Evolutionary conservation across 768 basidiomycete species (phyloP).

Genomic region (Mrakia frigida): DNA sequence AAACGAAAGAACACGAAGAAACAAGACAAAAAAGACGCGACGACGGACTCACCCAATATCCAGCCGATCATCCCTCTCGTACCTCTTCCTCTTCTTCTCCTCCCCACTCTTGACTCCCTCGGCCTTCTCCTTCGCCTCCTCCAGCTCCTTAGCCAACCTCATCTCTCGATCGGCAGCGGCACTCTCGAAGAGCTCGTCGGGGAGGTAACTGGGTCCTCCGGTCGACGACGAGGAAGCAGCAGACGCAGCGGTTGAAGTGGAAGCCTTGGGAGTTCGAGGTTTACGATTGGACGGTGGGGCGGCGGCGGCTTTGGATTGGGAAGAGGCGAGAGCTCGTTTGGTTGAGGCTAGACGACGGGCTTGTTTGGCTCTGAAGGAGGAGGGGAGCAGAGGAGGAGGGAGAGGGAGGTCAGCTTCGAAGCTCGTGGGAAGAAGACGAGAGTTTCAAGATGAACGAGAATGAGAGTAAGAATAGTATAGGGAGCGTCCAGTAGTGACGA

Average conservation of each 20-base stretch:
- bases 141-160: neutral
- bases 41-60: neutral
- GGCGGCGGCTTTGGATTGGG: neutral
- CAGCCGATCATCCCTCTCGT: conserved; percentile 10
- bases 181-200: conserved; percentile 14
- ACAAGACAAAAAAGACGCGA: too few relatives aligned
- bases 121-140: neutral
- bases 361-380: conserved; percentile 11
- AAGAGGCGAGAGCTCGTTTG: conserved; percentile 6
- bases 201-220: conserved; percentile 20
- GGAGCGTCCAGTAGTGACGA: too few relatives aligned
- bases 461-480: neutral
- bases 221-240: neutral
- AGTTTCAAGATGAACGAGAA: neutral
- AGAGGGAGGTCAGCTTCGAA: neutral
- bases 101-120: neutral
- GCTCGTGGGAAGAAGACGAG: neutral
- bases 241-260: neutral
- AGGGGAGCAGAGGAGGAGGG: neutral
- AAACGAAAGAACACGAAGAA: neutral
- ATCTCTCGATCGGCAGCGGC: neutral
- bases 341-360: conserved; percentile 18
- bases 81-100: conserved; percentile 10
- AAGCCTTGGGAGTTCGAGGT: neutral
- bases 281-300: neutral